A percentile compares a stretch with the other conserved stretches of the same genome.
phyloP scores from a whole-genome alignment of 768 basidiomycete species.

The Boletellus sp. region DNA sequence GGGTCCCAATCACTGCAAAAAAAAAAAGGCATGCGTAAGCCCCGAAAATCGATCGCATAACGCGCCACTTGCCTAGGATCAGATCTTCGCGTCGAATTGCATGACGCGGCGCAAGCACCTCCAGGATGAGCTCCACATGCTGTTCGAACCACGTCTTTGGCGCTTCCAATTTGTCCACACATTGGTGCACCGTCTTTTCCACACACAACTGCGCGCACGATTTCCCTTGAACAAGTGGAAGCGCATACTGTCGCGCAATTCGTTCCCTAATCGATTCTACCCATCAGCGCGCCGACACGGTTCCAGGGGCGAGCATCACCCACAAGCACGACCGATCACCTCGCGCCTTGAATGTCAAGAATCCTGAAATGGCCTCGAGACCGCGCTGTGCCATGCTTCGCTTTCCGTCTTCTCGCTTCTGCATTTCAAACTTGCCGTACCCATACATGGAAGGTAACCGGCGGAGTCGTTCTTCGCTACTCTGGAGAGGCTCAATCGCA shows the following conservation, averaged over 20 bases:
- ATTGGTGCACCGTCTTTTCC: slow-evolving; percentile 67
- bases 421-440: slow-evolving; percentile 53
- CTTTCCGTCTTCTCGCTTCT: slow-evolving; percentile 47
- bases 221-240: slow-evolving; percentile 60
- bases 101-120: slow-evolving; percentile 45
- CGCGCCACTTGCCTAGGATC: slow-evolving; percentile 36
- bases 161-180: slow-evolving; percentile 57
- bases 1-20: slow-evolving; percentile 57
- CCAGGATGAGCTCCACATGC: slow-evolving; percentile 61
- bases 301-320: slow-evolving; percentile 15
- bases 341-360: slow-evolving; percentile 43
- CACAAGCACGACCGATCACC: slow-evolving; percentile 38
- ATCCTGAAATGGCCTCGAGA: slow-evolving; percentile 48
- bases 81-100: slow-evolving; percentile 58
- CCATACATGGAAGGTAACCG: slow-evolving; percentile 58
- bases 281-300: not conserved
- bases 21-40: not conserved
- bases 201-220: slow-evolving; percentile 64
- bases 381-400: slow-evolving; percentile 57
- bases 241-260: slow-evolving; percentile 51
- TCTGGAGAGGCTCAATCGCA: slow-evolving; percentile 51
- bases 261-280: slow-evolving; percentile 34
- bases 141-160: slow-evolving; percentile 72
- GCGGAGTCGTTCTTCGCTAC: slow-evolving; percentile 40
- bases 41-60: not conserved